A percentile compares a stretch with the other conserved stretches of the same genome.
phyloP scores from a whole-genome alignment of 108 stramenopile species.

The Bacterosira constricta region DNA sequence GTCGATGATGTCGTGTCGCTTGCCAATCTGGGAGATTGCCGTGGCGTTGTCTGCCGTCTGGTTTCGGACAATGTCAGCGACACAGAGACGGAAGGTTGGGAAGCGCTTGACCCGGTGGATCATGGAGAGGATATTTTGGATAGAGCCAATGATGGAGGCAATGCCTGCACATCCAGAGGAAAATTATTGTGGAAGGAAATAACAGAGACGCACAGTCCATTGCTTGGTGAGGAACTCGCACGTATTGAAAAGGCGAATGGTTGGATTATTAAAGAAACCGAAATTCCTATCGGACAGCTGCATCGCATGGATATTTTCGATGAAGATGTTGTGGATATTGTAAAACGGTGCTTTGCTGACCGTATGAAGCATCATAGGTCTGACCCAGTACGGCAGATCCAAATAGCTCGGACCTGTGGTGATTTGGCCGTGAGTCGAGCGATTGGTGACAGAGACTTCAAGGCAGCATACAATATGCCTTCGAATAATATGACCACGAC shows the following conservation, averaged over 20 bases:
- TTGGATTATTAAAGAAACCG: conserved; percentile 77
- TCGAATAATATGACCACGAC: neutral
- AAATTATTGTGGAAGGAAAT: conserved; percentile 72
- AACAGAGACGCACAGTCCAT: conserved; percentile 66
- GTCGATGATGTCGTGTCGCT: conserved; percentile 62
- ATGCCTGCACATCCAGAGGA: conserved; percentile 6
- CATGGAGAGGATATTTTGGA: conserved; percentile 19
- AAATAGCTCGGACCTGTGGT: conserved; percentile 81
- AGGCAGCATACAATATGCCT: conserved; percentile 68
- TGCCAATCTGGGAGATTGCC: conserved; percentile 79
- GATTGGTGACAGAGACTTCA: conserved; percentile 85
- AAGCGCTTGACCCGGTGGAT: conserved; percentile 22
- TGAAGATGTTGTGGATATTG: conserved; percentile 75
- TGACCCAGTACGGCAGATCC: conserved; percentile 69
- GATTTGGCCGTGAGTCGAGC: conserved; percentile 86
- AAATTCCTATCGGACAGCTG: conserved; percentile 69
- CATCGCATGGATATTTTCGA: conserved; percentile 75
- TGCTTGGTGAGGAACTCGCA: conserved; percentile 55
- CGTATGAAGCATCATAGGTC: conserved; percentile 59
- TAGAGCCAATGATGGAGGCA: conserved; percentile 20
- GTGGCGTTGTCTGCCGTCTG: conserved; percentile 68
- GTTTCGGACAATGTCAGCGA: conserved; percentile 19
- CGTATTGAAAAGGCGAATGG: conserved; percentile 82
- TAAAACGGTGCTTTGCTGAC: conserved; percentile 69
- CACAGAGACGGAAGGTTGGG: conserved; percentile 26